These are phyloP conservation scores for Flaveria linearis DNA, from an alignment of 129 eudicot species.

Conservation along the genomic window DNA sequence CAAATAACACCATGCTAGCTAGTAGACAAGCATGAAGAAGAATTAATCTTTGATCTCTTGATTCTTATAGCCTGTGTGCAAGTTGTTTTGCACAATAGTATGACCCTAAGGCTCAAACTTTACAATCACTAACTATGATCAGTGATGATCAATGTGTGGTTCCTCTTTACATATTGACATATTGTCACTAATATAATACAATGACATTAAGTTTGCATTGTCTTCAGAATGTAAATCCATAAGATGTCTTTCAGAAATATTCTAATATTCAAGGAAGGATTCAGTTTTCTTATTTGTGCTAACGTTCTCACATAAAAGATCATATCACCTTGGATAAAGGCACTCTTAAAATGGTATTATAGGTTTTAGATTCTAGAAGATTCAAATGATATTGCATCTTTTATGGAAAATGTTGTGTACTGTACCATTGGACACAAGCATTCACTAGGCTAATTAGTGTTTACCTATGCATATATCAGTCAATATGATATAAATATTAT, in stretches of 20 bases:
- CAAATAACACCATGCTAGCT: neutral
- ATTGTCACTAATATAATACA: neutral
- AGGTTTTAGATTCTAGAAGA: too few species aligned
- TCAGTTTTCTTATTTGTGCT: neutral
- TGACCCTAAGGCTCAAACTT: neutral
- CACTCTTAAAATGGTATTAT: too few species aligned
- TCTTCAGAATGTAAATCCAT: too few species aligned
- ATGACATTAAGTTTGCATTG: neutral
- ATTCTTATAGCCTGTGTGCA: neutral
- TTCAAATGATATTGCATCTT: too few species aligned
- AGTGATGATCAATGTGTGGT: neutral
- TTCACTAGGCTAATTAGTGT: too few species aligned
- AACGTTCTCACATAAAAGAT: too few species aligned
- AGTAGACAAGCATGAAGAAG: neutral
- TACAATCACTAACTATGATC: neutral
- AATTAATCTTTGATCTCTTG: neutral
- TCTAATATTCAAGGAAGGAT: neutral
- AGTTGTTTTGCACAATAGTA: neutral
- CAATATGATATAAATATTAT: too few species aligned
- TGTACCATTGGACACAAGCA: too few species aligned
- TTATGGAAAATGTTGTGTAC: too few species aligned
- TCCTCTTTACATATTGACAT: neutral
- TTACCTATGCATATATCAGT: too few species aligned
- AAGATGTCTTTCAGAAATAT: too few species aligned
- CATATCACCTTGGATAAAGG: too few species aligned